Percentiles rank a stretch among this genome's conserved stretches.
phyloP scores from a whole-genome alignment of 306 rosid species.

The Vicia sativa region DNA sequence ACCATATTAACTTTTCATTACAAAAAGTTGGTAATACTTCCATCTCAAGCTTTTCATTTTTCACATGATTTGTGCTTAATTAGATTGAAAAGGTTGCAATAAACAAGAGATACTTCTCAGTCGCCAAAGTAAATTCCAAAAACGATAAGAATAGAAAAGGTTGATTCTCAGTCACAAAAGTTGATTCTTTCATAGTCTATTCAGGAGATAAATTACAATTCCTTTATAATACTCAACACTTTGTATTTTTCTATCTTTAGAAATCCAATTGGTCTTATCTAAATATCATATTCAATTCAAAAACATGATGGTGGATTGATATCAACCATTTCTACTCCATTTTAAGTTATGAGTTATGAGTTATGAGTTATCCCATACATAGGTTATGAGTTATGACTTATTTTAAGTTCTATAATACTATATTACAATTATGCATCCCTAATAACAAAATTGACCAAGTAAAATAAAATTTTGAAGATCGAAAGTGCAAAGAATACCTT shows the following conservation, averaged over 20 bases:
- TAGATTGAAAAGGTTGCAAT: constrained; percentile 5
- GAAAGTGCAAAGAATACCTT: constrained; percentile 60
- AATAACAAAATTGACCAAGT: constrained; percentile 9
- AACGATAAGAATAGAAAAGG: constrained; percentile 8
- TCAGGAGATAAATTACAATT: neutral
- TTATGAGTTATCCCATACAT: too few relatives aligned
- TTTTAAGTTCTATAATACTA: neutral
- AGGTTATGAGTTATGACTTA: neutral
- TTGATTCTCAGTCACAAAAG: constrained; percentile 2
- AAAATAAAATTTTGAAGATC: constrained; percentile 23
- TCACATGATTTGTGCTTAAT: constrained; percentile 21
- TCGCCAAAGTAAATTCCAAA: constrained; percentile 21
- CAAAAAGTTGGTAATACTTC: constrained; percentile 1
- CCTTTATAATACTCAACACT: constrained; percentile 15
- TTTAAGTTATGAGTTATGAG: too few relatives aligned
- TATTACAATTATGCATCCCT: neutral
- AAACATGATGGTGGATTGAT: neutral
- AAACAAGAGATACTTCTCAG: constrained; percentile 15
- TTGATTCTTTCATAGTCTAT: constrained; percentile 24
- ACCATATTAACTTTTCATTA: neutral
- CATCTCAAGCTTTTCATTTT: constrained; percentile 16
- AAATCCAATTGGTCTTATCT: neutral
- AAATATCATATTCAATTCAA: constrained; percentile 14
- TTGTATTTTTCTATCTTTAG: constrained; percentile 22
- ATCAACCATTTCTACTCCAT: constrained; percentile 5